Base-by-base conservation (phyloP, 805 yeast species). In the Candida oleophila region DNA sequence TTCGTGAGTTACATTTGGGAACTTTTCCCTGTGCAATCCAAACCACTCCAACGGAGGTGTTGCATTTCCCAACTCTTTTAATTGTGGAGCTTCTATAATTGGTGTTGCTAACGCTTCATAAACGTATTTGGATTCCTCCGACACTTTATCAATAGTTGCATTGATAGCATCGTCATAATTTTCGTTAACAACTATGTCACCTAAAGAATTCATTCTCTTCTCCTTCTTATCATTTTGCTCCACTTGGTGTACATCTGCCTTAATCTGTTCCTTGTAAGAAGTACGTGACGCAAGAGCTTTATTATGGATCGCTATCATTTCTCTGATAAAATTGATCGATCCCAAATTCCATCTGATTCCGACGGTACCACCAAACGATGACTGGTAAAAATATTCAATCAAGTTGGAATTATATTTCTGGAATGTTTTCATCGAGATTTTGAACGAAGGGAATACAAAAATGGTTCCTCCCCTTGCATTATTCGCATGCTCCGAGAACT, bases 1-100 rank as follows among this genome's bases (percentile, higher is more conserved):
- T 62, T 89, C 92, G 60, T 94, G 97, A 0, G 96, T 85, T 48
- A 87, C 76, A 36, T 87, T 83, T 0, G 99, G 99, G 54, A 94
- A 82, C 53, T 83, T 81, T 56, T 85, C 80, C 53, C 98, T 76
- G 62, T 94, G 94, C 25, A 94, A 74, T 2, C 99, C 99, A 69
- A 94, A 87, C 99, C 99, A 94, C 62, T 94, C 99, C 48, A 94
- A 68, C 2, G 99, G 99, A 1, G 99, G 99, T 0, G 99, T 94
- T 1, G 97, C 98, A 66, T 86, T 91, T 21, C 99, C 98, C 56
- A 94, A 74, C 58, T 94, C 98, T 57, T 82, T 83, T 57, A 94
- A 71, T 54, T 85, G 92, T 2, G 98, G 98, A 16, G 94, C 87
- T 50, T 87, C 95, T 33, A 94, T 89, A 4, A 80, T 72, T 0